Evolutionary conservation across 176 grass and related monocot species (phyloP), one percentile per base, ranked within the genome.

Genomic region (Paspalum vaginatum): DNA sequence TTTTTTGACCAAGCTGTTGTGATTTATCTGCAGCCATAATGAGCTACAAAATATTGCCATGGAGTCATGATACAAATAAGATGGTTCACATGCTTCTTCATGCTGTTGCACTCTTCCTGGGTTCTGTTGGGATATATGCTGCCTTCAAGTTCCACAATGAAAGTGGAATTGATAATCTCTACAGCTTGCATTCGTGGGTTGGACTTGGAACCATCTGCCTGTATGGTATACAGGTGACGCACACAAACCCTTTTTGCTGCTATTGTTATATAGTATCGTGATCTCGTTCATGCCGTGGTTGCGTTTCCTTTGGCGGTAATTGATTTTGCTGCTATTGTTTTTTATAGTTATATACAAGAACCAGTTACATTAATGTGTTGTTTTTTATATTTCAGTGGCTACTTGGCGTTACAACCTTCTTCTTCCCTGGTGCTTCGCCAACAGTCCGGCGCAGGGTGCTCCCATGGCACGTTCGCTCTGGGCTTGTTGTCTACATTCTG

Each of bases 181-280:
- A 95, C 80, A 98, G 92, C 52, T 66, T 98, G 84, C 96, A 98
- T 71, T 93, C 96, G 41, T 98, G 96, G 96, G 68, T 98, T 64
- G 96, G 92, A 24, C 88, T 98, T 42, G 90, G 84, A 22, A 72
- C 92, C 22, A 89, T 98, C 67, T 82, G 59, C 76, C 68, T 95
- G 27, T 98, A 91, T 49, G 86, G 78, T 81, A 46, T 89, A 42
- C 96, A 98, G 88, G 96, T 98, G 85, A 82, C 24, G 41, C 18
- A 6, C 16, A 15, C 0, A 55, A 64, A 65, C 14, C 46, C 16
- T 61, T 70, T 43, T n/a, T 75, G 11, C 27, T 75, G 13, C 48
- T 43, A 15, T 39, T 42, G 16, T 61, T 32, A n/a, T n/a, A n/a
- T n/a, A n/a, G n/a, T n/a, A n/a, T n/a, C n/a, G n/a, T n/a, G n/a